These are phyloP conservation scores for Pistacia atlantica DNA, from an alignment of 345 rosid genomes.

Conservation along the genomic window DNA sequence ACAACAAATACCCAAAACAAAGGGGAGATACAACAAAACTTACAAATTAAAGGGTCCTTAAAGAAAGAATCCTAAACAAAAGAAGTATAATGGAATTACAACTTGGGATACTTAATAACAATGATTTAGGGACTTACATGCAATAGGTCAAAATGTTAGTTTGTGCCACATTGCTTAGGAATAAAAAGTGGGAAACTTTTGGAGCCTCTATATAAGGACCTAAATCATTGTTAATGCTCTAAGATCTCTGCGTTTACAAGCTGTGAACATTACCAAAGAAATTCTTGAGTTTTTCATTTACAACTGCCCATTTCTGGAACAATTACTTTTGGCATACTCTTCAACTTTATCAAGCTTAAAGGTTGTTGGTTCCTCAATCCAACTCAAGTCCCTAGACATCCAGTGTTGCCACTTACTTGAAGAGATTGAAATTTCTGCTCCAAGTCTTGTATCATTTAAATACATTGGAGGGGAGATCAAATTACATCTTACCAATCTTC, in stretches of 20 bases:
- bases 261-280: neutral
- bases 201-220: too few relatives aligned
- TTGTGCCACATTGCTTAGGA: too few relatives aligned
- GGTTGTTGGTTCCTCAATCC: neutral
- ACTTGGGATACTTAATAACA: too few relatives aligned
- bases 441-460: neutral
- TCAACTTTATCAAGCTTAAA: neutral
- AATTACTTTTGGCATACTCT: neutral
- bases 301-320: constrained; percentile 7
- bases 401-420: neutral
- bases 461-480: neutral
- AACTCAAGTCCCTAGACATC: neutral
- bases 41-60: too few relatives aligned
- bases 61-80: too few relatives aligned
- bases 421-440: constrained; percentile 2
- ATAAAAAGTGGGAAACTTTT: too few relatives aligned
- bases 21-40: too few relatives aligned
- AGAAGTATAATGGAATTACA: too few relatives aligned
- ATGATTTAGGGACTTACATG: too few relatives aligned
- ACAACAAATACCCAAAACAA: too few relatives aligned
- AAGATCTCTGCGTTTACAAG: neutral
- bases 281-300: constrained; percentile 2
- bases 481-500: neutral
- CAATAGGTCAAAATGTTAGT: too few relatives aligned
- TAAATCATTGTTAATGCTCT: neutral